These are phyloP conservation scores for Asterochloris erici DNA, from an alignment of 139 green algal species.

Conservation along the genomic window DNA sequence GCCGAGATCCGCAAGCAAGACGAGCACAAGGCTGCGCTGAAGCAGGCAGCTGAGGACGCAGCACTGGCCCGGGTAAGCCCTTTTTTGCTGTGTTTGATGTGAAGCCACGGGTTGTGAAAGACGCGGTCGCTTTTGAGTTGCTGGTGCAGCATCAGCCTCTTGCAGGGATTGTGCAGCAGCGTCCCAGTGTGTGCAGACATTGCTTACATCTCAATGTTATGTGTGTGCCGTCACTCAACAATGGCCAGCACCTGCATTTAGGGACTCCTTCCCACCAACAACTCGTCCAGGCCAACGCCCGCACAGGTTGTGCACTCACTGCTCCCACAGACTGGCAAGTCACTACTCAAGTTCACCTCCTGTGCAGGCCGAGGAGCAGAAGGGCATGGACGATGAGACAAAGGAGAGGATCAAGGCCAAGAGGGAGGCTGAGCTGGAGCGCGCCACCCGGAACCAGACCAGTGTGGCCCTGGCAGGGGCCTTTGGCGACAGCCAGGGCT, in stretches of 20 bases:
- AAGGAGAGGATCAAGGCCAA: slow-evolving; percentile 8
- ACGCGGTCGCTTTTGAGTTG: neutral
- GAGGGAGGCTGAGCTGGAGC: slow-evolving; percentile 5
- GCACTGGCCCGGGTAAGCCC: neutral
- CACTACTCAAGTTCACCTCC: too few relatives aligned
- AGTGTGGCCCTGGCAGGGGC: neutral
- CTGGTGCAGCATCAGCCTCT: neutral
- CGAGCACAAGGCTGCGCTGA: neutral
- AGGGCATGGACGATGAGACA: slow-evolving; percentile 1
- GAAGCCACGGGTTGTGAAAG: too few relatives aligned
- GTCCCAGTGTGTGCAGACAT: neutral
- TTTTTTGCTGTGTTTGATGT: neutral
- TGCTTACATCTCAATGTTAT: too few relatives aligned
- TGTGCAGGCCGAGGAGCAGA: neutral
- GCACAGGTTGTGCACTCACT: neutral
- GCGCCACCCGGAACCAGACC: slow-evolving; percentile 5
- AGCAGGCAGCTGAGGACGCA: slow-evolving; percentile 4
- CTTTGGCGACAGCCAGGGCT: neutral
- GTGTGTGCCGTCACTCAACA: too few relatives aligned
- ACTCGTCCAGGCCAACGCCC: neutral
- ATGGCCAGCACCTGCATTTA: neutral
- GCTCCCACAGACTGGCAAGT: slow-evolving; percentile 4
- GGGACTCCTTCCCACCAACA: neutral
- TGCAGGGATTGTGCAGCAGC: neutral
- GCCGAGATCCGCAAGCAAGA: slow-evolving; percentile 4